phyloP scores from a whole-genome alignment of 2,329 filamentous ascomycete species.

The Achaetomium macrosporum region DNA sequence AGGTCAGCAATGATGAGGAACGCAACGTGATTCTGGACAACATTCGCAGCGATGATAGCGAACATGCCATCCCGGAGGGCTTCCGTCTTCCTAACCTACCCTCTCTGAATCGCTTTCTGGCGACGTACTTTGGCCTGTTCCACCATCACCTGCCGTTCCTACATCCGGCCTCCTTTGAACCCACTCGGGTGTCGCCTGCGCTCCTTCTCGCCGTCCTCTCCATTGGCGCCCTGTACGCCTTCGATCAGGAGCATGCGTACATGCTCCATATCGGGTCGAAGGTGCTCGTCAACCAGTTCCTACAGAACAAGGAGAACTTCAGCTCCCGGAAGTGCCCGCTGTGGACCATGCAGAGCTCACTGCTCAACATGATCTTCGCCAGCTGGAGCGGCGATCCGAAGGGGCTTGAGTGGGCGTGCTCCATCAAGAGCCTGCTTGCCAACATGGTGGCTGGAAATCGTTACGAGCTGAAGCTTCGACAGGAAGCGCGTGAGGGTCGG shows the following conservation, averaged over 20 bases:
- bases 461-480: conserved; percentile 90
- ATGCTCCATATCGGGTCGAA: conserved; percentile 97
- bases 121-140: conserved; percentile 95
- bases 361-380: conserved; percentile 98
- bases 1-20: conserved; percentile 78
- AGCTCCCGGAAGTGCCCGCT: conserved; percentile 95
- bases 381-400: conserved; percentile 97
- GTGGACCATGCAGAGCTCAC: conserved; percentile 96
- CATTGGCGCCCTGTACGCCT: conserved; percentile 92
- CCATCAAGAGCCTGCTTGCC: conserved; percentile 93
- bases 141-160: conserved; percentile 95
- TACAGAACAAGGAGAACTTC: conserved; percentile 98
- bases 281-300: conserved; percentile 91
- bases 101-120: conserved; percentile 84
- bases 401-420: conserved; percentile 96
- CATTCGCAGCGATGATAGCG: conserved; percentile 72
- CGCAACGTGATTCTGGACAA: conserved; percentile 80
- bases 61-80: conserved; percentile 76
- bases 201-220: conserved; percentile 85
- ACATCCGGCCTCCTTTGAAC: conserved; percentile 85
- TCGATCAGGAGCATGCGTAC: conserved; percentile 95
- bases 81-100: conserved; percentile 79
- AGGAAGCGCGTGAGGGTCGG: conserved; percentile 74
- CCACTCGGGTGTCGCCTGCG: conserved; percentile 72
- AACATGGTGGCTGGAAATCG: conserved; percentile 98